phyloP scores from a whole-genome alignment of 2,329 filamentous ascomycete genomes.

The Aspergillus thermomutatus region DNA sequence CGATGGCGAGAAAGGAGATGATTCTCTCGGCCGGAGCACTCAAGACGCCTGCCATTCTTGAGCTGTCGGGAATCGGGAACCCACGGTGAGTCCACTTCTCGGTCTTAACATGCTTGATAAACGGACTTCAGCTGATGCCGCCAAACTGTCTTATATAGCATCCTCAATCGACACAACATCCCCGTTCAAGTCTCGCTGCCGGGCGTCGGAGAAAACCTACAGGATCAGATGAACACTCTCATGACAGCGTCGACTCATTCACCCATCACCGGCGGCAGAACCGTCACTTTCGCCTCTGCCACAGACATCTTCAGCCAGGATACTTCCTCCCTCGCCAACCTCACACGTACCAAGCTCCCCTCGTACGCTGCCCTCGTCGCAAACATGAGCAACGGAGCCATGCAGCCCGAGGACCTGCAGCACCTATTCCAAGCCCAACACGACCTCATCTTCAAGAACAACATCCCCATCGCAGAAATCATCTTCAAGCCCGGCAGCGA shows the following conservation, averaged over 20 bases:
- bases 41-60: constrained; percentile 55
- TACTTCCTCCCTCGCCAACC: constrained; percentile 12
- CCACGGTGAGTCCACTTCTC: constrained; percentile 14
- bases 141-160: constrained; percentile 7
- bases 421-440: constrained; percentile 26
- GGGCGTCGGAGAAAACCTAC: constrained; percentile 49
- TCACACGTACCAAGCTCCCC: constrained; percentile 16
- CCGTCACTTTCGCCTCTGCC: constrained; percentile 19
- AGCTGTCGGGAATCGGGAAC: constrained; percentile 59
- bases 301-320: constrained; percentile 22
- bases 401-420: constrained; percentile 17
- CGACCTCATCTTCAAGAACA: constrained; percentile 24
- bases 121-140: not conserved
- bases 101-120: too few relatives aligned
- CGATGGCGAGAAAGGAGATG: constrained; percentile 49
- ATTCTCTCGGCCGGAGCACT: constrained; percentile 59
- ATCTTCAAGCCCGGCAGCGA: constrained; percentile 18
- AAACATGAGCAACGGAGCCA: constrained; percentile 11
- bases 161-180: constrained; percentile 25
- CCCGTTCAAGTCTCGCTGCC: constrained; percentile 26
- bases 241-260: constrained; percentile 9
- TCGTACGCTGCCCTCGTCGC: constrained; percentile 18
- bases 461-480: constrained; percentile 27
- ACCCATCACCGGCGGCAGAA: constrained; percentile 12
- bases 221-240: constrained; percentile 41